phyloP scores from a whole-genome alignment of 352 stramenopile genomes.

The Phytophthora niederhauseri region DNA sequence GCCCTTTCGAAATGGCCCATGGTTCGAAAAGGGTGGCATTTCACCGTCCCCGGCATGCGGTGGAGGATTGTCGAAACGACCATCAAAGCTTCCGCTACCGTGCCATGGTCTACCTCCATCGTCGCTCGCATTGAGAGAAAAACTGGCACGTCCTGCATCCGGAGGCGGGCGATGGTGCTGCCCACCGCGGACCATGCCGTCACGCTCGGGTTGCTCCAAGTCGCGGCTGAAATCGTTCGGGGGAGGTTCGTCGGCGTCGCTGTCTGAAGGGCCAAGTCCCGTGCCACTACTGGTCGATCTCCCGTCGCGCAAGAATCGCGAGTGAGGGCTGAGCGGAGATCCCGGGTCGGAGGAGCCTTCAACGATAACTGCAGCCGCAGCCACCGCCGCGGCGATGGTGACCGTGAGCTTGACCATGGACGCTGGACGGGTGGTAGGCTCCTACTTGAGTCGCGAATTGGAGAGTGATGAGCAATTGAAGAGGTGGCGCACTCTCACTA shows the following conservation, averaged over 20 bases:
- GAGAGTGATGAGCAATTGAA: neutral
- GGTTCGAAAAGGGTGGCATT: neutral
- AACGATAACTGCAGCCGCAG: slow-evolving; percentile 11
- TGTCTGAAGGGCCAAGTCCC: neutral
- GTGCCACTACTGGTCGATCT: slow-evolving; percentile 1
- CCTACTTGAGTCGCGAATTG: neutral
- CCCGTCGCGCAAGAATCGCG: slow-evolving; percentile 5
- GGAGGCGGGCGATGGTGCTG: slow-evolving; percentile 5
- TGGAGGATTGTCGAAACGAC: neutral
- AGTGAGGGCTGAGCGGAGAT: slow-evolving; percentile 5
- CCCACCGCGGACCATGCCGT: neutral
- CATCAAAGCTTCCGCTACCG: slow-evolving; percentile 11
- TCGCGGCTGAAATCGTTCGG: slow-evolving; percentile 1
- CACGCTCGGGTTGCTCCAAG: neutral
- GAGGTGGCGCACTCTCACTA: too few species aligned
- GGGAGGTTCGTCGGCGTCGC: neutral
- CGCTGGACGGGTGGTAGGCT: neutral
- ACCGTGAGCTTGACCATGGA: slow-evolving; percentile 15
- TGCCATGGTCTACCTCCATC: neutral
- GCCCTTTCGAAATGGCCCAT: neutral
- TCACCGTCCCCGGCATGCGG: neutral
- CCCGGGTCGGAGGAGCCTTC: slow-evolving; percentile 1
- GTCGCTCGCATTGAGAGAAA: slow-evolving; percentile 2
- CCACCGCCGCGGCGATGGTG: slow-evolving; percentile 7
- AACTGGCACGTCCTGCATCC: neutral